Evolutionary conservation across 257 asterid species (phyloP), one percentile per base, ranked within the genome.

Genomic region (Agastache rugosa): DNA sequence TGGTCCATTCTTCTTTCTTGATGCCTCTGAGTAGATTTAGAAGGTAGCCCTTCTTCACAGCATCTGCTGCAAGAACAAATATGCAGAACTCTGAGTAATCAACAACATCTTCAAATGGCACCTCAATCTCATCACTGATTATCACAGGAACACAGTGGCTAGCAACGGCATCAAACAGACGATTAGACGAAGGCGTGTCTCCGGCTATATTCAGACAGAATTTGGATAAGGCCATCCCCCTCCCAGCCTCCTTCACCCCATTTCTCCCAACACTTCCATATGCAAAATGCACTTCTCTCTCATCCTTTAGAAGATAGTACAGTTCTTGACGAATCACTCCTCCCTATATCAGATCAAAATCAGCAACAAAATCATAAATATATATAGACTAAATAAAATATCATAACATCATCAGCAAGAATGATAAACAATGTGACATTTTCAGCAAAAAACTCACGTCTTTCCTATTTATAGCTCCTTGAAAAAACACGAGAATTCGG

Each of bases 171-270:
- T 93, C 97, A 76, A 91, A 93, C 56, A 92, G 96, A 1, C 97
- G 92, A 37, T 92, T 90, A 1, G 98, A 92, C 3, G 98, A 92
- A 23, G 98, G 98, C 14, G 97, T 92, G 83, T 92, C 98, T 54
- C 97, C 98, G 0, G 98, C 98, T 34, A 90, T 85, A 48, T 90
- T 92, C 20, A 92, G 84, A 81, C 97, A 92, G 79, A 87, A 92
- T 80, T 90, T 92, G 1, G 98, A 92, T 1, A 83, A 81, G 39
- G 90, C 80, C 98, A 92, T 92, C 73, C 98, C 98, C 50, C 31
- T 81, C 35, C 85, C 83, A 23, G 89, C 94, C n/a, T 80, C 82
- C 8, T 41, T 78, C 53, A 90, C 73, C 9, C 98, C 96, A 39
- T 77, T 87, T 11, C 86, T 64, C 73, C 77, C 85, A 44, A 81